phyloP scores from a whole-genome alignment of 108 stramenopile species.

The Nannochloropsis oceanica region DNA sequence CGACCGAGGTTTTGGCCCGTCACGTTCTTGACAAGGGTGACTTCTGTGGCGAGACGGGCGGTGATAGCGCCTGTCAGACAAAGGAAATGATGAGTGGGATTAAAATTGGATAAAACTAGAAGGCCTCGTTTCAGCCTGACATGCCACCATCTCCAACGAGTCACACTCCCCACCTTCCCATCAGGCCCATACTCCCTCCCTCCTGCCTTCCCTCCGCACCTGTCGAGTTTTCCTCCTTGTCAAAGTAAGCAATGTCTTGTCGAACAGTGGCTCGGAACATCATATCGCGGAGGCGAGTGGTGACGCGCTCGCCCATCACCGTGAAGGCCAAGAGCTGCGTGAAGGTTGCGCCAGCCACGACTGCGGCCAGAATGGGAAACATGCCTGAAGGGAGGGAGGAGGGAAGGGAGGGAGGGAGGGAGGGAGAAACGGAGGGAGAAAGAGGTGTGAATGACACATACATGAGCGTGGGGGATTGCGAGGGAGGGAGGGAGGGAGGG shows the following conservation, averaged over 20 bases:
- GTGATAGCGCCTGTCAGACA: conserved; percentile 8
- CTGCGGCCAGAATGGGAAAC: conserved; percentile 26
- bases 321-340: conserved; percentile 23
- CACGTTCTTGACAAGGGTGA: conserved; percentile 22
- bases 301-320: conserved; percentile 32
- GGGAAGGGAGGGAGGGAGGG: background rate
- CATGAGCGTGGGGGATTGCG: too few relatives aligned
- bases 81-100: background rate
- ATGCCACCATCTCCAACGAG: too few relatives aligned
- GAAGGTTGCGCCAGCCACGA: conserved; percentile 1
- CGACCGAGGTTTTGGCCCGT: conserved; percentile 30
- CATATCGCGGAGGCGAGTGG: conserved; percentile 15
- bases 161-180: too few relatives aligned
- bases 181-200: background rate
- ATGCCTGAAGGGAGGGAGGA: background rate
- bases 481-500: background rate
- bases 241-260: conserved; percentile 1
- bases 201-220: background rate
- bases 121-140: too few relatives aligned
- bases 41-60: conserved; percentile 8
- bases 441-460: too few relatives aligned
- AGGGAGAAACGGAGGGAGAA: background rate
- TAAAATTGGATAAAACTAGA: background rate
- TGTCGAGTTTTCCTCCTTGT: background rate
- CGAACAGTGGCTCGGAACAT: conserved; percentile 20